phyloP scores from a whole-genome alignment of 2,329 filamentous ascomycete genomes.

The Hypoxylon sp. region DNA sequence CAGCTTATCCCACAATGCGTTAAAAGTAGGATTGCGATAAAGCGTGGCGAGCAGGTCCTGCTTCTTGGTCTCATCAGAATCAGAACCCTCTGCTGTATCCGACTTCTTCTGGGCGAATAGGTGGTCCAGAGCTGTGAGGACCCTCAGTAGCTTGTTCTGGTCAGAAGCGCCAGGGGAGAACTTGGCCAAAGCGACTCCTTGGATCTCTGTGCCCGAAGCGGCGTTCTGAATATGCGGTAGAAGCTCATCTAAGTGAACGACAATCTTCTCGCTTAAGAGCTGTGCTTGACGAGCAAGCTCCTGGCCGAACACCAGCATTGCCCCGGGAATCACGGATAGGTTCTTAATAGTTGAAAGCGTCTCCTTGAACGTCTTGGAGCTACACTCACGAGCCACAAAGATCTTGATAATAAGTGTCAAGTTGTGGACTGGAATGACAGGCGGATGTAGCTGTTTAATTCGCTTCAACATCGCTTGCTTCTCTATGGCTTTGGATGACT shows the following conservation, averaged over 20 bases:
- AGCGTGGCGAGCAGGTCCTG: slow-evolving; percentile 87
- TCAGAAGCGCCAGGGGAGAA: slow-evolving; percentile 97
- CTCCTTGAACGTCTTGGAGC: slow-evolving; percentile 97
- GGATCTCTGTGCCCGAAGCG: slow-evolving; percentile 90
- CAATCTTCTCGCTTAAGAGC: slow-evolving; percentile 83
- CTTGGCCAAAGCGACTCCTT: slow-evolving; percentile 91
- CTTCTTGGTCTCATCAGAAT: slow-evolving; percentile 72
- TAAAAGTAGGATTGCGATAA: slow-evolving; percentile 92
- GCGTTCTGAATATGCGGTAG: slow-evolving; percentile 89
- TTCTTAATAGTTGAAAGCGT: slow-evolving; percentile 99
- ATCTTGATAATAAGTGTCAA: slow-evolving; percentile 96
- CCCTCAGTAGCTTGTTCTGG: slow-evolving; percentile 93
- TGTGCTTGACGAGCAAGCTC: slow-evolving; percentile 92
- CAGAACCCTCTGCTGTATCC: slow-evolving; percentile 59
- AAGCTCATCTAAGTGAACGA: slow-evolving; percentile 85
- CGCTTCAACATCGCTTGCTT: slow-evolving; percentile 61
- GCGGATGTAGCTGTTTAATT: slow-evolving; percentile 76
- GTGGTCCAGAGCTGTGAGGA: slow-evolving; percentile 94
- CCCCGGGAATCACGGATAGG: slow-evolving; percentile 89
- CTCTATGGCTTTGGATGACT: slow-evolving; percentile 55
- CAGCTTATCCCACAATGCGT: slow-evolving; percentile 90
- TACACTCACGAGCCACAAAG: slow-evolving; percentile 94
- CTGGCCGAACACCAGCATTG: slow-evolving; percentile 90
- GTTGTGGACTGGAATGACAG: slow-evolving; percentile 88
- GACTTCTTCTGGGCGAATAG: slow-evolving; percentile 83